Evolutionary conservation across 176 grass and related monocot genomes (phyloP), one percentile per base, ranked within the genome.

Genomic region (Saccharum spontaneum): DNA sequence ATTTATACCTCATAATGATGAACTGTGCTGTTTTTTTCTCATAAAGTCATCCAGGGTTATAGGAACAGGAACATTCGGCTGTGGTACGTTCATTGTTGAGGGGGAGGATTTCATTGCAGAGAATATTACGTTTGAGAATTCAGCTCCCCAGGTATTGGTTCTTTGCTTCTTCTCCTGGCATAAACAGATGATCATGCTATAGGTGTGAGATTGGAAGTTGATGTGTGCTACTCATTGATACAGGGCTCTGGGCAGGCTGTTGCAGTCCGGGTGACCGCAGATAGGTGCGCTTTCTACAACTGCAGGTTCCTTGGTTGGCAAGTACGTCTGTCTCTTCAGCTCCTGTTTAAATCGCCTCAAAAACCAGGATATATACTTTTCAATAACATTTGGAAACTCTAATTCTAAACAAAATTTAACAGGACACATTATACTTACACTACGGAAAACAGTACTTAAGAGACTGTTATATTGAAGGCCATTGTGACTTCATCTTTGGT

Each of bases 251-350:
- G 97, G 26, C 97, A 99, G 78, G 97, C 93, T 22, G 93, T 99
- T 57, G 91, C 97, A 37, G 72, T 96, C 13, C 85, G 97, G 33
- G 91, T 96, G 52, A 99, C 97, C 3, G 97, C 94, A 54, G 97
- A 99, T 92, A 91, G 91, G 83, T 96, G 91, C 2, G 94, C 97
- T 17, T 99, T 96, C 78, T 96, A 99, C 52, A 86, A 92, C 60
- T 99, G 97, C 68, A 84, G 86, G n/a, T 99, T 99, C 87, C 97
- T 96, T 28, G 93, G 97, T 49, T 99, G 97, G 93, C 97, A 99
- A 73, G 97, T 96, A 76, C 10, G 49, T 43, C 40, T 66, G 11
- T 80, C 55, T 78, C 61, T 11, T 55, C 69, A 69, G 8, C 57
- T 86, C 38, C 39, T 88, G 1, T n/a, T 76, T 81, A 69, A 39